Base-by-base conservation (phyloP, 495 filamentous ascomycete species). In the Aspergillus kassunensis region DNA sequence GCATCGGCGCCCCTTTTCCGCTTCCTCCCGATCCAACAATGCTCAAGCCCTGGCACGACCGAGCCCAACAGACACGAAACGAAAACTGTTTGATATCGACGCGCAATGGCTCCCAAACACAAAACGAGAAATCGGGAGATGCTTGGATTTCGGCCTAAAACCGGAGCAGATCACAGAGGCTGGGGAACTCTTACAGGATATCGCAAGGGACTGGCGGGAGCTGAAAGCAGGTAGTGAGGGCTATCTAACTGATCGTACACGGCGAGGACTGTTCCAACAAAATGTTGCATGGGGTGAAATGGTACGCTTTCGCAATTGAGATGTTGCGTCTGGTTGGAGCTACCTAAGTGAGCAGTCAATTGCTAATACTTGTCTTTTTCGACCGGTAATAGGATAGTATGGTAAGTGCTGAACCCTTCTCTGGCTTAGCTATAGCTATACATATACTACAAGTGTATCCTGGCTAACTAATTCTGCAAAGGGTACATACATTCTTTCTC, bases 201-300 rank as follows among this genome's bases (percentile, higher is more conserved):
- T 96, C 9, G 80, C 83, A 2, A 66, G 57, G 8, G 86, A 95
- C 52, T 97, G 92, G 92, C 77, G 87, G 44, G 80, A 81, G 51
- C 70, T 96, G 53, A 64, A 89, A 25, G 89, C 84, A 0, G 89
- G 89, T 1, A 82, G 81, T 51, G 88, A 96, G 58, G 92, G 92
- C 4, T 97, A 86, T 63, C 62, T 97, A 53, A 86, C 87, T 0
- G 81, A 78, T 15, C 75, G 77, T 44, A 74, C 78, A 49, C 70
- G 85, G 23, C 74, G 80, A 46, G 88, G 89, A 4, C 63, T 95
- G 33, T 83, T 80, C 52, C 66, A 80, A n/a, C 84, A 90, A 59
- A 73, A 78, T 63, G 84, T 97, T 18, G 86, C 84, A 0, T 96
- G 90, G 91, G 91, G 90, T 27, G 92, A 97, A 72, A 90, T 91